Base-by-base conservation (phyloP, 768 basidiomycete species). In the Boletus sensibilis region DNA sequence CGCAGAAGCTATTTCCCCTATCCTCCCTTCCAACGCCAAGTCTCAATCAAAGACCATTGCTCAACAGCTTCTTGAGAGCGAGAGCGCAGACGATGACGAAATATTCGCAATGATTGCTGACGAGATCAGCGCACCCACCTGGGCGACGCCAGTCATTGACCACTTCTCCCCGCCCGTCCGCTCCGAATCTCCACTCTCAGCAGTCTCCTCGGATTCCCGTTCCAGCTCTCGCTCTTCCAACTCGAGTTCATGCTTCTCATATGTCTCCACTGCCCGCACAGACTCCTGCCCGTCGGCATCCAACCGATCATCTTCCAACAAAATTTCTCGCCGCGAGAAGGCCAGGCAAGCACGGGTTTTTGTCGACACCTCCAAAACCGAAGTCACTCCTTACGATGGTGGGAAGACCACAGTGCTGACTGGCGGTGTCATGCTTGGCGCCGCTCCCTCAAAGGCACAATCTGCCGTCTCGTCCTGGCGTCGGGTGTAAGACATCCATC, bases 321-420 rank as follows among this genome's bases (percentile, higher is more conserved):
- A 81, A 67, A 78, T 81, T 53, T 87, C 86, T 23, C 85, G 87
- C 52, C 82, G 88, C 57, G 88, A 90, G 70, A 81, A 79, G 48
- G 82, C 82, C 10, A 80, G 85, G 59, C 85, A 86, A 68, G 81
- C 81, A 23, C 84, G 83, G 59, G 87, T 92, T 62, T 90, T 80
- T 67, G 72, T 92, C 52, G 90, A 92, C 71, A 82, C 78, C 21
- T 74, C 85, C 66, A 92, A 86, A 78, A 90, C 74, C 52, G 87
- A 88, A 43, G 87, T 92, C 59, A 92, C 90, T 45, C 87, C 88
- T 64, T 92, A 92, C 64, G 90, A 92, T 62, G 90, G 89, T 53
- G 90, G 90, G 60, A 91, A 90, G 80, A 92, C 90, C 51, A 91
- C 90, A 29, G 90, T 92, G 48, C 82, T 92, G 63, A 91, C 90